Base-by-base conservation (phyloP, 257 asterid genomes). In the Solanum rostratum region DNA sequence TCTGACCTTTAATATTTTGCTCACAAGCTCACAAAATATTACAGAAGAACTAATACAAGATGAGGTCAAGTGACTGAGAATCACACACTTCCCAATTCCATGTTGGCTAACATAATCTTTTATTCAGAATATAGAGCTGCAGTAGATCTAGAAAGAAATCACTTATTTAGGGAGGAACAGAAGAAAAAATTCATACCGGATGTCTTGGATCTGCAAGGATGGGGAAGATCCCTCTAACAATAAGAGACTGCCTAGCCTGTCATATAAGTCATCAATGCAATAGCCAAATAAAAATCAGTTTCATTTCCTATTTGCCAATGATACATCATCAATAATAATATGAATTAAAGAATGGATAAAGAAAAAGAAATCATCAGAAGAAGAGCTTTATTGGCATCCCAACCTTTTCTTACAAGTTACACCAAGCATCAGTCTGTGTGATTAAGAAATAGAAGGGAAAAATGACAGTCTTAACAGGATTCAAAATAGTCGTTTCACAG, bases 181-280 rank as follows among this genome's bases (percentile, higher is more conserved):
- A 39, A 39, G 49, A 49, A 70, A 53, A 50, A 6, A 20, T 79
- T 86, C 95, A 86, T 86, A 96, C 99, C 18, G 98, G 97, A 86
- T 94, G 99, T 85, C 98, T 93, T 85, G 99, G 99, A 92, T 96
- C 99, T 86, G 98, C 99, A 80, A 96, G 98, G 89, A 96, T 89
- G 59, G 99, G 98, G 89, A 96, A 93, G 80, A 96, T 95, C 82
- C 99, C 99, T 29, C 99, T 92, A 68, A 95, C 97, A 59, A 95
- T 86, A 59, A 96, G 98, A 52, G 99, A 93, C 82, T 96, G 99
- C 89, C 98, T 93, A 82, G 98, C 99, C 99, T 96, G 91, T 79
- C 62, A 76, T 85, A 53, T 90, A 80, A 84, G 71, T 27, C 65
- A 50, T 78, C 62, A 29, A 76, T 29, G 82, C 29, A 50, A 50